Evolutionary conservation across 2,329 filamentous ascomycete genomes (phyloP).

Genomic region (Xylaria sp.): DNA sequence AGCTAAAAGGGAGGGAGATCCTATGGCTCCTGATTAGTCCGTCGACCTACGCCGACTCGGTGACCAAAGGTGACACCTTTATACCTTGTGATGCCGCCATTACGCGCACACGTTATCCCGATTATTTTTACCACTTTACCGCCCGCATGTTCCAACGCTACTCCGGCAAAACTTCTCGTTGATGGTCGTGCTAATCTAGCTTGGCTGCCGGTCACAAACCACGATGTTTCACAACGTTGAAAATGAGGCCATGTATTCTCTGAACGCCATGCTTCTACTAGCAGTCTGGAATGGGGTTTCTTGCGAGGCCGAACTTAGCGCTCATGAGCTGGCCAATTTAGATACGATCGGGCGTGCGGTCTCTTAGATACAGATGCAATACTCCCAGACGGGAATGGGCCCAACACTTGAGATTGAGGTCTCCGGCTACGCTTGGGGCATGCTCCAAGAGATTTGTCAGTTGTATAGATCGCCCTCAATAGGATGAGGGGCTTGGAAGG

Average conservation of each 20-base stretch:
- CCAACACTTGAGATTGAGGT: neutral
- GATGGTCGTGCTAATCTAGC: conserved; percentile 6
- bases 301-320: conserved; percentile 13
- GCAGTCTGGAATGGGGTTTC: neutral
- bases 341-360: neutral
- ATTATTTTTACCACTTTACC: conserved; percentile 11
- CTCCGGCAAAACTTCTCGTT: conserved; percentile 7
- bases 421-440: conserved; percentile 6
- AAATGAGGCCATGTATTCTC: conserved; percentile 13
- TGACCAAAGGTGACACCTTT: too few species aligned
- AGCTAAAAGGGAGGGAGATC: too few species aligned
- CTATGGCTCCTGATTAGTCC: too few species aligned
- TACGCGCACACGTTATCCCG: conserved; percentile 11
- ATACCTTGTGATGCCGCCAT: too few species aligned
- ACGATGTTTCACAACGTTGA: conserved; percentile 11
- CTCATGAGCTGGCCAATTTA: conserved; percentile 1
- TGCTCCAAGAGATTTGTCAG: neutral
- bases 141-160: neutral
- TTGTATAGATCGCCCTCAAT: neutral
- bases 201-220: neutral
- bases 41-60: too few species aligned
- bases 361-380: neutral
- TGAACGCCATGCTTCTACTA: conserved; percentile 9
- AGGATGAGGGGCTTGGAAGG: too few species aligned
- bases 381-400: neutral